Evolutionary conservation across 2,329 filamentous ascomycete species (phyloP), one percentile per base, ranked within the genome.

Genomic region (Fusarium ramigenum): DNA sequence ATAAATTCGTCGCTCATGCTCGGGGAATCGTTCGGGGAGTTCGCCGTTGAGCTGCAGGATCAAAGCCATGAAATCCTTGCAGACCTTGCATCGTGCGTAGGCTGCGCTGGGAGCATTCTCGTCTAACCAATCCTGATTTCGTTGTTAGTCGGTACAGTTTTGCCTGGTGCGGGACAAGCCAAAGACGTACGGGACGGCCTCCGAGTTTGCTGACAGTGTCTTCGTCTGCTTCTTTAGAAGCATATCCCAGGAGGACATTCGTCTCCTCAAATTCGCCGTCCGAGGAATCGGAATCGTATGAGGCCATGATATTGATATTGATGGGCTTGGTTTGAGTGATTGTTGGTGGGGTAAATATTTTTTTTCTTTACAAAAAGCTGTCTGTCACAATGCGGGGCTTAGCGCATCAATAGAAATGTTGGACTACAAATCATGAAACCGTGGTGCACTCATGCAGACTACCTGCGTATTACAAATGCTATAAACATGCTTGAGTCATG

Each of bases 41-140:
- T 98, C 95, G 77, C 91, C 95, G 82, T 99, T 94, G 34, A 99
- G 88, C 82, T 99, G 95, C 52, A 99, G 88, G 7, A 99, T 89
- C 16, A 98, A 87, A 4, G 90, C 91, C 90, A 98, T 94, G 59
- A 94, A 83, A 59, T 91, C 89, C 75, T 94, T 93, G 89, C 96
- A 99, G 74, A 93, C 88, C 83, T 93, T 94, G 85, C 96, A 99
- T 83, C 91, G 92, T 28, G 93, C 94, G 15, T 97, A 87, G 2
- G 91, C 86, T 30, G 93, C 93, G 3, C 93, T 93, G 12, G 96
- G 93, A 8, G 93, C 86, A 44, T 87, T 89, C 60, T 87, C 84
- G 75, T 95, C 92, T 42, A 97, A 85, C 96, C 96, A 99, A 82
- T 92, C 91, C 96, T 96, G 46, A 19, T 40, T 28, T 25, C 30